Evolutionary conservation across 441 rosid species (phyloP).

Genomic region (Syzygium malaccense): DNA sequence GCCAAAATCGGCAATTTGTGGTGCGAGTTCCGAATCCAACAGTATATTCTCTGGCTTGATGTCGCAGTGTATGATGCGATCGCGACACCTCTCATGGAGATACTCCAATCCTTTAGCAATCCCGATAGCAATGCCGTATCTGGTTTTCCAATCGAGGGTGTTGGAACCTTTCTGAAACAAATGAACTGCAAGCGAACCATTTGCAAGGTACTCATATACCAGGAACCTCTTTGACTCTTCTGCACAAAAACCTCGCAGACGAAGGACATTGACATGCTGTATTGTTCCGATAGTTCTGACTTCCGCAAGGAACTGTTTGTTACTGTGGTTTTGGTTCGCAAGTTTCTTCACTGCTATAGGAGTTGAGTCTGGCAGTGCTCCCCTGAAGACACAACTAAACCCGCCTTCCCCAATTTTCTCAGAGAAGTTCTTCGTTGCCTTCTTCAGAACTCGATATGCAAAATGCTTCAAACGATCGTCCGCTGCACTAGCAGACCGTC

Average conservation of each 20-base stretch:
- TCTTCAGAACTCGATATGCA: not conserved
- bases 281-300: not conserved
- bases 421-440: not conserved
- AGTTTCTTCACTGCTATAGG: not conserved
- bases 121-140: not conserved
- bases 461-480: not conserved
- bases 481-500: not conserved
- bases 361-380: not conserved
- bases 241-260: not conserved
- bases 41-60: constrained; percentile 3
- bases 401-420: not conserved
- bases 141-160: not conserved
- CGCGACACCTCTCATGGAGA: not conserved
- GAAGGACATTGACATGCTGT: not conserved
- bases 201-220: not conserved
- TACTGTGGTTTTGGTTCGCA: not conserved
- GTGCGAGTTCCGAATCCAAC: not conserved
- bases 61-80: not conserved
- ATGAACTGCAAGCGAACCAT: not conserved
- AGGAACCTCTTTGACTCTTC: not conserved
- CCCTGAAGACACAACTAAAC: not conserved
- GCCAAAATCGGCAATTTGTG: not conserved
- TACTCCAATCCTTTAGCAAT: not conserved
- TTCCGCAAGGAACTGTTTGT: not conserved
- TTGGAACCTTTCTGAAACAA: not conserved